These are phyloP conservation scores for Sarcocystis neurona DNA, from an alignment of 169 alveolate species.

Conservation along the genomic window DNA sequence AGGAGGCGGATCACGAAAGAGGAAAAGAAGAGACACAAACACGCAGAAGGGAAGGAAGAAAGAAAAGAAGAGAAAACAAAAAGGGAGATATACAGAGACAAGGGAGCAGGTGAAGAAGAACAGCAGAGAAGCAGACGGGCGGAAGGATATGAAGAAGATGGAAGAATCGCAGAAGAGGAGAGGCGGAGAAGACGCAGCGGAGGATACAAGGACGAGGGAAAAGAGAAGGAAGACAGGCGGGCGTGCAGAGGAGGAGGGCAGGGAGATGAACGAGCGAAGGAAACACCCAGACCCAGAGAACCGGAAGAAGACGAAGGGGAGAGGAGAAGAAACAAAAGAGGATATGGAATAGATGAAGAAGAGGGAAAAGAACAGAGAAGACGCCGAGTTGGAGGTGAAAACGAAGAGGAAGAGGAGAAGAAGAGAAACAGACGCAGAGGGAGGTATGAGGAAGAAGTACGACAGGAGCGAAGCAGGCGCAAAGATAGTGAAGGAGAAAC, in stretches of 20 bases:
- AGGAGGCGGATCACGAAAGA: neutral
- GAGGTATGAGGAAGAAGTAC: neutral
- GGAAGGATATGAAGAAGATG: neutral
- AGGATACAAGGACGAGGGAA: neutral
- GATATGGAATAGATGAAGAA: neutral
- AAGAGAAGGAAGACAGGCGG: neutral
- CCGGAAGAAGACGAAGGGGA: neutral
- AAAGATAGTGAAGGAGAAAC: neutral
- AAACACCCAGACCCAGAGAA: neutral
- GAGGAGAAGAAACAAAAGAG: neutral
- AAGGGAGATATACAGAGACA: neutral
- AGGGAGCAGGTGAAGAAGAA: neutral
- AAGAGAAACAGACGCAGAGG: neutral
- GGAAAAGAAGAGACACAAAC: neutral
- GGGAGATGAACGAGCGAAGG: neutral
- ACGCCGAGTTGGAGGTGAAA: neutral
- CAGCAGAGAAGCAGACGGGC: neutral
- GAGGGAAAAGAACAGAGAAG: neutral
- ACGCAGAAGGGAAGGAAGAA: slow-evolving; percentile 5
- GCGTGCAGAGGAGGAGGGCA: neutral
- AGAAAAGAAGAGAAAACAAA: neutral
- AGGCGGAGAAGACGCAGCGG: neutral
- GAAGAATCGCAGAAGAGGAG: slow-evolving; percentile 5
- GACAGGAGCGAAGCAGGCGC: neutral
- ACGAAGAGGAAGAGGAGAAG: neutral